Percentiles rank a stretch among this genome's conserved stretches.
phyloP scores from a whole-genome alignment of 371 early-diverging fungal genomes.

The Mortierella sp. region DNA sequence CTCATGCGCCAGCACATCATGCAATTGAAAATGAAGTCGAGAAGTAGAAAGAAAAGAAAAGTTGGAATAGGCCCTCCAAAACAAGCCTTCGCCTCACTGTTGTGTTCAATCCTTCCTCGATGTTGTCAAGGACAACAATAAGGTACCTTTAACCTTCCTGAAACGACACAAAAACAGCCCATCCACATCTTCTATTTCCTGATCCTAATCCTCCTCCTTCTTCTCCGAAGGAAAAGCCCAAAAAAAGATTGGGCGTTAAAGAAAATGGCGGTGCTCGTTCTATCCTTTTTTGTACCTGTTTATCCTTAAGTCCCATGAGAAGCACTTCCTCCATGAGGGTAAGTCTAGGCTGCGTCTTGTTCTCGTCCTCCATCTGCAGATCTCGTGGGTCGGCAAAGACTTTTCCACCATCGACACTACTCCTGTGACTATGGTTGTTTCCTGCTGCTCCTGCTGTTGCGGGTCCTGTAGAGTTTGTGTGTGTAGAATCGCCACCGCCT shows the following conservation, averaged over 20 bases:
- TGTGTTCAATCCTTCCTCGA: neutral
- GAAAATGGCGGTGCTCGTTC: too few species aligned
- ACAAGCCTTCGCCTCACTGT: neutral
- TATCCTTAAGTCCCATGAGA: slow-evolving; percentile 94
- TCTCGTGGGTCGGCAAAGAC: slow-evolving; percentile 53
- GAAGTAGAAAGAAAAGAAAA: neutral
- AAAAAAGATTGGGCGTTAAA: too few species aligned
- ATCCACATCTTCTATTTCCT: neutral
- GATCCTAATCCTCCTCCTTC: too few species aligned
- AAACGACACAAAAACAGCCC: neutral
- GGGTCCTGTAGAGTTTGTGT: slow-evolving; percentile 40
- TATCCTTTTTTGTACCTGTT: slow-evolving; percentile 73
- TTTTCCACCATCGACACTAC: slow-evolving; percentile 24
- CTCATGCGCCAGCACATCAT: neutral
- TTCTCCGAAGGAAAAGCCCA: too few species aligned
- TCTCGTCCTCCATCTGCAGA: slow-evolving; percentile 67
- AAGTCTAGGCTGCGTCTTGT: slow-evolving; percentile 77
- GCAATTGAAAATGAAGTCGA: neutral
- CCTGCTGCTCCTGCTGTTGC: slow-evolving; percentile 15
- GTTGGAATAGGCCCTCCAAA: neutral
- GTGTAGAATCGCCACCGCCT: slow-evolving; percentile 32
- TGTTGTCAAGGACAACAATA: neutral
- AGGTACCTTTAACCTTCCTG: neutral
- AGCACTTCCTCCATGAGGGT: slow-evolving; percentile 96
- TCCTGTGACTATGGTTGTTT: slow-evolving; percentile 22